Percentiles rank a stretch among this genome's conserved stretches.
Conservation (phyloP, 2,329 filamentous ascomycete genomes). For the Talaromyces sp. region DNA sequence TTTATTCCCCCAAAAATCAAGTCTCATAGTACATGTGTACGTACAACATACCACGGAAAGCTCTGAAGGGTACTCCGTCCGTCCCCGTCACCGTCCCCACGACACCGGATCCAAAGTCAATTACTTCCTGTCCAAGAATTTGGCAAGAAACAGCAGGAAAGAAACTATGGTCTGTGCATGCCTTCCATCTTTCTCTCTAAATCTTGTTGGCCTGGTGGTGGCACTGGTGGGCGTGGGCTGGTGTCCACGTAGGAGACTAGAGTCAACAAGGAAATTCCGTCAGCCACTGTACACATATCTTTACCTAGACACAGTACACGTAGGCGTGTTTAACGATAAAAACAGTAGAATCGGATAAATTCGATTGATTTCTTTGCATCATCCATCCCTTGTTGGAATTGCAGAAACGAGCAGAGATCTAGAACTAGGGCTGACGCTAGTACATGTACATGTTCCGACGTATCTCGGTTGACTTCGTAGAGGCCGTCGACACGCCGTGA, state of each 20-base stretch:
- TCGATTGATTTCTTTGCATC: not conserved
- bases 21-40: not conserved
- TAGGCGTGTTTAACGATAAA: not conserved
- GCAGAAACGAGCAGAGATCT: not conserved
- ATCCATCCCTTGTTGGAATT: not conserved
- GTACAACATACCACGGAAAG: not conserved
- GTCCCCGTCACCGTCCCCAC: not conserved
- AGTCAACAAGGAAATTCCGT: constrained; percentile 13
- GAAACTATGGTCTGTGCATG: not conserved
- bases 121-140: not conserved
- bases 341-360: not conserved
- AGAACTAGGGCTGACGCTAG: not conserved
- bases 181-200: not conserved
- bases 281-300: not conserved
- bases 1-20: no score
- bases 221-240: no score
- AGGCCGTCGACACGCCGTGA: not conserved
- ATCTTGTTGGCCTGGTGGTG: not conserved
- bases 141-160: not conserved
- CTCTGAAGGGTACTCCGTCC: constrained; percentile 1
- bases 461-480: not conserved
- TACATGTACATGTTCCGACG: no score
- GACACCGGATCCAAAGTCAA: not conserved
- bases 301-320: not conserved
- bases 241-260: constrained; percentile 5